These are phyloP conservation scores for Serendipita indica DNA, from an alignment of 768 basidiomycete species.

Conservation along the genomic window DNA sequence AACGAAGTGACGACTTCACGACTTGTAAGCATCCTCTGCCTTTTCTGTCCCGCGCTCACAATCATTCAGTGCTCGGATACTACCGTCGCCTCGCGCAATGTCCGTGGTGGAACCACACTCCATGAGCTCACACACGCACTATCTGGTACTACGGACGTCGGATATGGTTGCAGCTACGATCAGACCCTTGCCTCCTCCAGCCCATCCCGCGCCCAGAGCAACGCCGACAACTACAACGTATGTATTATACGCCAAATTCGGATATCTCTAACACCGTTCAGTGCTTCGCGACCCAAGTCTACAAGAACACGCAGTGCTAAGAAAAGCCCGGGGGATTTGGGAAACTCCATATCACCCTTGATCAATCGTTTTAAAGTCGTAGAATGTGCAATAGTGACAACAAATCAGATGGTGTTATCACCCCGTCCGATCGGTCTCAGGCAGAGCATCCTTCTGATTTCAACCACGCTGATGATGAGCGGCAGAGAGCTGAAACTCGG, in stretches of 20 bases:
- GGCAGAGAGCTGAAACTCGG: constrained; percentile 4
- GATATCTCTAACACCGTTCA: background rate
- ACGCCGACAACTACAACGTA: constrained; percentile 35
- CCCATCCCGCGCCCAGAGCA: constrained; percentile 15
- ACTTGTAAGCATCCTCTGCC: constrained; percentile 17
- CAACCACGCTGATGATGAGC: constrained; percentile 4
- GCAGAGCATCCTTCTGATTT: background rate
- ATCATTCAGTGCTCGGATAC: constrained; percentile 27
- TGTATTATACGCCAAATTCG: constrained; percentile 16
- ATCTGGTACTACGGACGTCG: constrained; percentile 28
- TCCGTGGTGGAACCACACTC: constrained; percentile 34
- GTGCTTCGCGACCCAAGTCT: constrained; percentile 37
- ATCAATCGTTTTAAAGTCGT: too few relatives aligned
- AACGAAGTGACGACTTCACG: constrained; percentile 26
- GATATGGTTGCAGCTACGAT: constrained; percentile 29
- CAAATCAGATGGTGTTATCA: too few relatives aligned
- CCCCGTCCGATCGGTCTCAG: background rate
- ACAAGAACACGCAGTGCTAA: constrained; percentile 28
- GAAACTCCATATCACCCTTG: too few relatives aligned
- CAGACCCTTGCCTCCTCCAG: constrained; percentile 25
- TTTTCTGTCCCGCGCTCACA: background rate
- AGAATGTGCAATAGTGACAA: too few relatives aligned
- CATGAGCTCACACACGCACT: constrained; percentile 35
- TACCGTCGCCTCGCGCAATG: constrained; percentile 30
- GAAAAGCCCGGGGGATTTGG: too few relatives aligned